Evolutionary conservation across 768 basidiomycete species (phyloP), one percentile per base, ranked within the genome.

Genomic region (Mycena floridula): DNA sequence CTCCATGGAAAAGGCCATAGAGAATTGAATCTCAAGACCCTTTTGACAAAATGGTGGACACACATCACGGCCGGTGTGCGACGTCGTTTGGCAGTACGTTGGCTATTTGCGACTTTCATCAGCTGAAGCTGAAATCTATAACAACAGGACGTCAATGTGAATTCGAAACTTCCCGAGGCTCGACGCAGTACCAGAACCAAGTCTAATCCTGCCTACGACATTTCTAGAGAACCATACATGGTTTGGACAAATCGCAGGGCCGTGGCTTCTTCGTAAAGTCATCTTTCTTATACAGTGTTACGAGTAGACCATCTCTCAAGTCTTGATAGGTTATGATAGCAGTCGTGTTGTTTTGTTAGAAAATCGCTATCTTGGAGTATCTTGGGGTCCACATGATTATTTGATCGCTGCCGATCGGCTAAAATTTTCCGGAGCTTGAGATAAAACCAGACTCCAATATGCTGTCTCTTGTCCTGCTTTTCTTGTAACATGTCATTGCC

Each of bases 1-100:
- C 70, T 99, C 15, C 96, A 95, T 59, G 73, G 82, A 25, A 94
- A 92, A 67, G 95, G 96, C 4, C 79, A 85, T 43, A 82, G 95
- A 43, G 95, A 99, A 63, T 67, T 85, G 32, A 82, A 82, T 24
- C 70, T 94, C 36, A 89, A 85, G 65, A 79, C 81, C 40, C 66
- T 75, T 1, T 66, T 99, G 47, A 77, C 75, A 13, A 91, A 89
- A 59, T 90, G 89, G 84, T 87, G 85, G 81, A 69, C 74, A 39
- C 89, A 91, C 59, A 80, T 94, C 46, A 76, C 79, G 12, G 81
- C 81, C 13, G 92, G 92, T 11, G 76, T 89, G 56, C 76, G 81
- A 49, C 85, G 82, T 62, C 84, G 90, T 23, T 67, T 74, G 42
- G 71, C 83, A 51, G 90, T 91, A 59, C 51, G 87, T 73, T 18